Percentiles rank a stretch among this genome's conserved stretches.
These are phyloP conservation scores for Chrysosporium queenslandicum DNA, from an alignment of 2,329 filamentous ascomycete genomes.

Conservation along the genomic window DNA sequence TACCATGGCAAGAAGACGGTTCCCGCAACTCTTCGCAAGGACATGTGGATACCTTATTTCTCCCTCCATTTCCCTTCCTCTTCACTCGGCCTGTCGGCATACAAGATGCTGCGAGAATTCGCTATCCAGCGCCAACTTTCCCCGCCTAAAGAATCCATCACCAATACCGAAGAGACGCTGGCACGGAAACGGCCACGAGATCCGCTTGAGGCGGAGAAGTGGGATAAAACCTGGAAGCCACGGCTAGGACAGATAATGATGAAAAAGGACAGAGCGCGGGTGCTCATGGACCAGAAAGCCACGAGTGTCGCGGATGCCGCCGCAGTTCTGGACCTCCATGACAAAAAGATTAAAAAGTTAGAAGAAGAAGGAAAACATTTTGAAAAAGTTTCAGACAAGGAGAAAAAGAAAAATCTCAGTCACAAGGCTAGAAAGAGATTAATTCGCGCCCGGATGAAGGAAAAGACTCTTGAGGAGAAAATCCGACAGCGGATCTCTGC, in stretches of 20 bases:
- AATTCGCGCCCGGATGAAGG: slow-evolving; percentile 23
- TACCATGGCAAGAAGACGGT: slow-evolving; percentile 56
- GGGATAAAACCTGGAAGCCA: slow-evolving; percentile 32
- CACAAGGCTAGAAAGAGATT: slow-evolving; percentile 26
- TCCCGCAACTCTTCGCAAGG: slow-evolving; percentile 48
- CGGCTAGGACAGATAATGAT: slow-evolving; percentile 37
- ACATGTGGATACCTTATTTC: slow-evolving; percentile 53
- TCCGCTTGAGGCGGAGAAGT: slow-evolving; percentile 32
- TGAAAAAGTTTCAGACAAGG: slow-evolving; percentile 12
- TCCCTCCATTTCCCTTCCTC: slow-evolving; percentile 46
- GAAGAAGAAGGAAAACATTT: slow-evolving; percentile 16
- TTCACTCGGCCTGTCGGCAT: slow-evolving; percentile 45
- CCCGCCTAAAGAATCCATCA: slow-evolving; percentile 39
- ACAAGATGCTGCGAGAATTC: slow-evolving; percentile 51
- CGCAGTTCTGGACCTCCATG: slow-evolving; percentile 41
- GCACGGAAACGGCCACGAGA: slow-evolving; percentile 32
- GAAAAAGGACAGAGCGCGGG: slow-evolving; percentile 42
- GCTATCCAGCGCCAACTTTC: slow-evolving; percentile 48
- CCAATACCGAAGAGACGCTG: slow-evolving; percentile 36
- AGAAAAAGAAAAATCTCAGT: slow-evolving; percentile 24
- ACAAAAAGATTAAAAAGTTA: slow-evolving; percentile 13
- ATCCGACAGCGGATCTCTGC: slow-evolving; percentile 22
- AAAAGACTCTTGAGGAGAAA: slow-evolving; percentile 20
- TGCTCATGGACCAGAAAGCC: slow-evolving; percentile 55
- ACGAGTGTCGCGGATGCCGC: slow-evolving; percentile 53